Conservation (phyloP, 2,329 filamentous ascomycete species). For the Fusarium sp. region DNA sequence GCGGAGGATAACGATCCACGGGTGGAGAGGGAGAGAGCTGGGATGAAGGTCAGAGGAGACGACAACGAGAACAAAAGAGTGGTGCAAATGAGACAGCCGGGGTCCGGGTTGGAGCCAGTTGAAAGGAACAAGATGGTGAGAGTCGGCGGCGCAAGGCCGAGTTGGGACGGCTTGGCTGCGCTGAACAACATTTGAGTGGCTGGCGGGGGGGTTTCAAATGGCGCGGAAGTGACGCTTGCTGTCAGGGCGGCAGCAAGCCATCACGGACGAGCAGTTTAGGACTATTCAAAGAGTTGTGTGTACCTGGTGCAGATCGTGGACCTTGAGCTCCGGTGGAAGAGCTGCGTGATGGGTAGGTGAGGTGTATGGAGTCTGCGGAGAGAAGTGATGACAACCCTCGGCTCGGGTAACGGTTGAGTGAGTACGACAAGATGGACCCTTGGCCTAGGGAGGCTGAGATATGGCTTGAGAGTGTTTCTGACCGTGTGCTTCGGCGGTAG, state of each 20-base stretch:
- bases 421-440: slow-evolving; percentile 11
- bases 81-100: slow-evolving; percentile 13
- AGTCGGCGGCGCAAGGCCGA: slow-evolving; percentile 17
- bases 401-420: slow-evolving; percentile 12
- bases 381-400: slow-evolving; percentile 1
- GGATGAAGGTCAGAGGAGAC: slow-evolving; percentile 23
- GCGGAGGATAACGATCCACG: slow-evolving; percentile 9
- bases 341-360: not conserved
- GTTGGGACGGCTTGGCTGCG: slow-evolving; percentile 19
- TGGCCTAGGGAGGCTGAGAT: slow-evolving; percentile 1
- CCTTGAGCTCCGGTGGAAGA: not conserved
- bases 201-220: slow-evolving; percentile 31
- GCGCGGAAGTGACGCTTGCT: slow-evolving; percentile 31
- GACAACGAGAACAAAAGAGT: slow-evolving; percentile 3
- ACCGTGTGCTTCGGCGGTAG: slow-evolving; percentile 7
- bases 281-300: slow-evolving; percentile 28
- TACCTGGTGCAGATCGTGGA: slow-evolving; percentile 26
- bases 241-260: slow-evolving; percentile 26
- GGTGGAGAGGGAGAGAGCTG: slow-evolving; percentile 14
- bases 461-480: slow-evolving; percentile 22
- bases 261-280: slow-evolving; percentile 9
- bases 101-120: slow-evolving; percentile 8
- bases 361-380: not conserved
- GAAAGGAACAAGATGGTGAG: slow-evolving; percentile 16
- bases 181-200: slow-evolving; percentile 33